Evolutionary conservation across 306 rosid genomes (phyloP).

Genomic region (Prunus mira): DNA sequence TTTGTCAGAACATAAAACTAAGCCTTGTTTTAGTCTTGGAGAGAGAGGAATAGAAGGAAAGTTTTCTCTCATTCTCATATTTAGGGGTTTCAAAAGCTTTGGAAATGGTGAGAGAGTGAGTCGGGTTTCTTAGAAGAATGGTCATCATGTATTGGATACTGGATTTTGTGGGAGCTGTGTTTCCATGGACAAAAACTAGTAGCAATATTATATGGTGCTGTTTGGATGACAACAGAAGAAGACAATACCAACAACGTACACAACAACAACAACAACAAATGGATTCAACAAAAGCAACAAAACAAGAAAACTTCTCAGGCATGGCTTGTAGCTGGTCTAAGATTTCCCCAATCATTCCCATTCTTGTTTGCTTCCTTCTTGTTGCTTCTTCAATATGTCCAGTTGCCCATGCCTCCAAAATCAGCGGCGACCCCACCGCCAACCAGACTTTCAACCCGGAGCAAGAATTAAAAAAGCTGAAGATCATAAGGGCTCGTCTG

Average conservation of each 20-base stretch:
- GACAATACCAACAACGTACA: slow-evolving; percentile 37
- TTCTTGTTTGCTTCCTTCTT: slow-evolving; percentile 55
- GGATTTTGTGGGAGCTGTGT: slow-evolving; percentile 37
- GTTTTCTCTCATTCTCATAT: slow-evolving; percentile 7
- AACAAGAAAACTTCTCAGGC: slow-evolving; percentile 32
- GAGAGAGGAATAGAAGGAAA: slow-evolving; percentile 31
- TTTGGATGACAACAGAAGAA: slow-evolving; percentile 35
- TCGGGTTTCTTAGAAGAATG: slow-evolving; percentile 29
- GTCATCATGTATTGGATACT: slow-evolving; percentile 32
- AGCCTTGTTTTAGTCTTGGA: slow-evolving; percentile 23
- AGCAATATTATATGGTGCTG: slow-evolving; percentile 26
- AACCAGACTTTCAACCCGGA: slow-evolving; percentile 60
- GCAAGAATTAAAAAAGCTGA: slow-evolving; percentile 51
- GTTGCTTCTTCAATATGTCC: slow-evolving; percentile 46
- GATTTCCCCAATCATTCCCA: slow-evolving; percentile 42
- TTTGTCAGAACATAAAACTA: slow-evolving; percentile 42
- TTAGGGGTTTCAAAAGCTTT: slow-evolving; percentile 37
- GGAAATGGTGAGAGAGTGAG: slow-evolving; percentile 56
- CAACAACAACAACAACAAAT: slow-evolving; percentile 27
- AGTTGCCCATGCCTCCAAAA: slow-evolving; percentile 40
- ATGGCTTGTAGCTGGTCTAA: slow-evolving; percentile 70
- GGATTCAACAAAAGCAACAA: slow-evolving; percentile 37
- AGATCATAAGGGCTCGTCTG: slow-evolving; percentile 52
- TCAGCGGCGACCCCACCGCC: slow-evolving; percentile 21
- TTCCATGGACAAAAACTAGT: slow-evolving; percentile 38